Conservation (phyloP, 2,329 filamentous ascomycete genomes). For the Cordyceps militaris region DNA sequence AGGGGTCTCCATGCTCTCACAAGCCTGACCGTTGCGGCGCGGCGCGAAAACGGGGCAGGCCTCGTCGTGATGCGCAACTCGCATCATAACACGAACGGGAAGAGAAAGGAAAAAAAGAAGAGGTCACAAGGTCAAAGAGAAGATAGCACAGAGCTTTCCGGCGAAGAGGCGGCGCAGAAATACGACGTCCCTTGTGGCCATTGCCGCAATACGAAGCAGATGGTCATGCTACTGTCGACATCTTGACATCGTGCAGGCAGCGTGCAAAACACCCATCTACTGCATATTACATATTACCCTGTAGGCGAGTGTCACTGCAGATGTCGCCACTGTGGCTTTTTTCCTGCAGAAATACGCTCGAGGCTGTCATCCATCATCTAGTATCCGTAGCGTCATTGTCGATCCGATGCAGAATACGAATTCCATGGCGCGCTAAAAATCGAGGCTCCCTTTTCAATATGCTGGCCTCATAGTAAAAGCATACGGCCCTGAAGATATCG, state of each 20-base stretch:
- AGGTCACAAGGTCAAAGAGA: background rate
- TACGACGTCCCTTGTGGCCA: background rate
- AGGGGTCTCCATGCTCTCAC: too few species aligned
- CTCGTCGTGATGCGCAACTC: background rate
- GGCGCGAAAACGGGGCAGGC: too few species aligned
- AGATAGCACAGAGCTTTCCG: background rate
- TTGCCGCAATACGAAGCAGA: background rate
- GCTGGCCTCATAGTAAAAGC: too few species aligned
- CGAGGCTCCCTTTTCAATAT: too few species aligned
- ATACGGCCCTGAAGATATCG: too few species aligned
- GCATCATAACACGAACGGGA: background rate
- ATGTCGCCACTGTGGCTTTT: background rate
- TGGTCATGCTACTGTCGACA: background rate
- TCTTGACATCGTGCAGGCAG: too few species aligned
- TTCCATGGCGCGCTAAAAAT: too few species aligned
- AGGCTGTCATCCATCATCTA: background rate
- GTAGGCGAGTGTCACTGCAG: background rate
- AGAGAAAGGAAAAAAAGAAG: background rate
- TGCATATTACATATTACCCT: background rate
- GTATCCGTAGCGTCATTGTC: too few species aligned
- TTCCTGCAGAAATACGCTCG: background rate
- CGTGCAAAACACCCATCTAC: background rate
- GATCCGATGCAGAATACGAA: background rate
- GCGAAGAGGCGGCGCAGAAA: too few species aligned
- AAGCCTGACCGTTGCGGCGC: too few species aligned